Evolutionary conservation across 352 stramenopile genomes (phyloP).

Genomic region (Pseudoperonospora humuli): DNA sequence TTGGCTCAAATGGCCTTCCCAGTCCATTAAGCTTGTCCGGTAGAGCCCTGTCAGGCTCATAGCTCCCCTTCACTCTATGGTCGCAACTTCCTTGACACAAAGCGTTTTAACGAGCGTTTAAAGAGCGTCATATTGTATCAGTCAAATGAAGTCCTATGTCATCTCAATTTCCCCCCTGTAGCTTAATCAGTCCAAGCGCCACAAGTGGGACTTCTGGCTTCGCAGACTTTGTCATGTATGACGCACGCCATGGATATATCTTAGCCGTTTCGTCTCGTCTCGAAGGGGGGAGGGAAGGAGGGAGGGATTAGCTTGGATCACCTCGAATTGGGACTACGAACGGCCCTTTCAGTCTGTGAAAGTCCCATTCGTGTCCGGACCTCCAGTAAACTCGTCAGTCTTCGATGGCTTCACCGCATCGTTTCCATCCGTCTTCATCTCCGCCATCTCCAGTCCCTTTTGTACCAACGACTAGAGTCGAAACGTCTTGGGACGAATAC

Average conservation of each 20-base stretch:
- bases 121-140: not conserved
- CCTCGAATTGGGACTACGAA: constrained; percentile 1
- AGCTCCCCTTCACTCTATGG: too few relatives aligned
- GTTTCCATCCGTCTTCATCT: constrained; percentile 1
- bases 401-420: constrained; percentile 4
- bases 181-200: not conserved
- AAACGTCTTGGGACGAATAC: constrained; percentile 18
- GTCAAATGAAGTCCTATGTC: not conserved
- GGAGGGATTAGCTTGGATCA: not conserved
- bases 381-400: not conserved
- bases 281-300: constrained; percentile 1
- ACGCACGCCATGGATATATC: not conserved
- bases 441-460: constrained; percentile 10
- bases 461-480: not conserved
- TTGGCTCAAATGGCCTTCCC: too few relatives aligned
- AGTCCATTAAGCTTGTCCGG: too few relatives aligned
- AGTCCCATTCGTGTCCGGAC: not conserved
- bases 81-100: not conserved
- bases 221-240: not conserved
- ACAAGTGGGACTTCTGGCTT: not conserved
- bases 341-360: constrained; percentile 4
- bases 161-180: not conserved
- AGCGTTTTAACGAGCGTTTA: not conserved
- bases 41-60: too few relatives aligned
- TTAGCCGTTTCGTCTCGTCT: constrained; percentile 11